phyloP scores from a whole-genome alignment of 1,139 yeast species.

The Chernovozyma sophiae-reginae region DNA sequence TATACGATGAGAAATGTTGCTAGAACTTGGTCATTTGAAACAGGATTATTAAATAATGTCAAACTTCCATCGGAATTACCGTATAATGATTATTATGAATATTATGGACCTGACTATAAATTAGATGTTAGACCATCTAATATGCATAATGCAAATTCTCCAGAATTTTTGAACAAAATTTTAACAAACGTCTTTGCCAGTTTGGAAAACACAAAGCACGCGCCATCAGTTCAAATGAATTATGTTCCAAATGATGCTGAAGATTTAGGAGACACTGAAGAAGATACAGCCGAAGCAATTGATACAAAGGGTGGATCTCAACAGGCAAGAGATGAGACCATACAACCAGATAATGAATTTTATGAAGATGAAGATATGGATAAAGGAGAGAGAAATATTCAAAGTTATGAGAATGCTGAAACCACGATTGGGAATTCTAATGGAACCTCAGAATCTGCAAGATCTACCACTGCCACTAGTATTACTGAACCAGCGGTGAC shows the following conservation, averaged over 20 bases:
- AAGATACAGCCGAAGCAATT: conserved; percentile 65
- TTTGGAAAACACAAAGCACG: conserved; percentile 84
- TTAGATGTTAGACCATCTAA: conserved; percentile 91
- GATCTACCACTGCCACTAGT: not conserved
- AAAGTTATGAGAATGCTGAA: conserved; percentile 1
- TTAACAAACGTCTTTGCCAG: conserved; percentile 72
- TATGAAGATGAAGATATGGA: conserved; percentile 61
- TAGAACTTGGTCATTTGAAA: conserved; percentile 93
- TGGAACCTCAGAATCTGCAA: not conserved
- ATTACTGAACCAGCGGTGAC: not conserved
- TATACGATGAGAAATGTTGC: conserved; percentile 97
- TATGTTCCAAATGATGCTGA: conserved; percentile 85
- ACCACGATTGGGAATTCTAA: no score
- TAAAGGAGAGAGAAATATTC: conserved; percentile 34
- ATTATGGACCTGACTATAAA: conserved; percentile 94
- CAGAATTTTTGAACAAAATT: conserved; percentile 86
- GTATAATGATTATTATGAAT: conserved; percentile 93
- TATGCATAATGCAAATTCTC: conserved; percentile 94
- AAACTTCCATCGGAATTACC: conserved; percentile 81
- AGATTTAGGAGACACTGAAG: conserved; percentile 79
- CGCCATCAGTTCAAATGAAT: conserved; percentile 94
- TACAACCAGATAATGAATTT: conserved; percentile 65
- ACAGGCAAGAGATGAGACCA: conserved; percentile 69
- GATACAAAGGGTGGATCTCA: conserved; percentile 93
- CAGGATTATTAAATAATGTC: conserved; percentile 81